phyloP scores from a whole-genome alignment of 23 red algal species.

The Agarophyton chilense region DNA sequence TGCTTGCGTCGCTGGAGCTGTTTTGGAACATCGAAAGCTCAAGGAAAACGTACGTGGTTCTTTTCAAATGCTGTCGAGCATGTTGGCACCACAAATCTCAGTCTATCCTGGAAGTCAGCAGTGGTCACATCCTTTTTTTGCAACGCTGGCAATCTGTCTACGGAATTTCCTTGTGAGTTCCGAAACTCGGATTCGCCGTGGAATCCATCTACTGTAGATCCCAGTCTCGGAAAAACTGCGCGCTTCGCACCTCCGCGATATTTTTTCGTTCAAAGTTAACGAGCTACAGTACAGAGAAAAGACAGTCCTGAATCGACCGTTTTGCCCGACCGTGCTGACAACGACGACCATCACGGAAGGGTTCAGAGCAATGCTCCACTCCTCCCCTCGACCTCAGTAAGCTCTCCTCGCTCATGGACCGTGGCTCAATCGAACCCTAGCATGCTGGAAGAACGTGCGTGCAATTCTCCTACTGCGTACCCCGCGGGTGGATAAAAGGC shows the following conservation, averaged over 20 bases:
- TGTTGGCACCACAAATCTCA: too few species aligned
- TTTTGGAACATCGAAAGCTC: neutral
- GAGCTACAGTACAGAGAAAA: neutral
- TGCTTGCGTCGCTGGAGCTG: neutral
- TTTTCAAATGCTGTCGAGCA: neutral
- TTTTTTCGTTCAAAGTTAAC: neutral
- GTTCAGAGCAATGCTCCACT: neutral
- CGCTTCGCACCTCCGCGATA: neutral
- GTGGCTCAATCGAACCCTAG: neutral
- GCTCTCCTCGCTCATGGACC: neutral
- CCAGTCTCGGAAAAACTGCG: neutral
- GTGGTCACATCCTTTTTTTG: too few species aligned
- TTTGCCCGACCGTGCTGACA: neutral
- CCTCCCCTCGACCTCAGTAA: neutral
- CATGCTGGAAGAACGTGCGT: constrained; percentile 5
- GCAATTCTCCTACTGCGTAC: neutral
- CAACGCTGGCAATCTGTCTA: too few species aligned
- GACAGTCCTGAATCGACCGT: neutral
- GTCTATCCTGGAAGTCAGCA: too few species aligned
- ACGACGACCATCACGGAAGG: neutral
- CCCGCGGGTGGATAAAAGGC: neutral
- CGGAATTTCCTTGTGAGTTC: too few species aligned
- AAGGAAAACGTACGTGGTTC: too few species aligned
- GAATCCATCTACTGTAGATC: neutral
- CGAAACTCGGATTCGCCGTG: too few species aligned